A percentile compares a stretch with the other conserved stretches of the same genome.
These are phyloP conservation scores for Acacia pycnantha DNA, from an alignment of 331 rosid genomes.

Conservation along the genomic window DNA sequence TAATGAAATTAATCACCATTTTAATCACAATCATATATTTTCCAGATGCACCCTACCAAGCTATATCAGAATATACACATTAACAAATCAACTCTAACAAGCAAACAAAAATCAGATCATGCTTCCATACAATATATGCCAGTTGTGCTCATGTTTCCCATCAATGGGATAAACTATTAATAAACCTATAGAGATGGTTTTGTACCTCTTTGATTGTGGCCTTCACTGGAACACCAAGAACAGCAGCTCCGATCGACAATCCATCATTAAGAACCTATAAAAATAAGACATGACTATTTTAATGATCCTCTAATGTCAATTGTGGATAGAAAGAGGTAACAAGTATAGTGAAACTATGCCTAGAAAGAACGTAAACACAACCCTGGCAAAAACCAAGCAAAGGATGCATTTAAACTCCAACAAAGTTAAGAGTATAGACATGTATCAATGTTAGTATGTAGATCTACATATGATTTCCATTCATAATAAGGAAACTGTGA, in stretches of 20 bases:
- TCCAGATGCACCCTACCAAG: no score
- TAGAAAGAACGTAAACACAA: neutral
- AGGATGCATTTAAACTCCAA: neutral
- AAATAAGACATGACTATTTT: no score
- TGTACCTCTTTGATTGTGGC: slow-evolving; percentile 93
- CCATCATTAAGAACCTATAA: slow-evolving; percentile 87
- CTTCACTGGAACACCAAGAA: slow-evolving; percentile 92
- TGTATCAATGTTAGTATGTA: neutral
- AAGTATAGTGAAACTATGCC: neutral
- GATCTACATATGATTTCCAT: slow-evolving; percentile 19
- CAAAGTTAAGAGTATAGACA: neutral
- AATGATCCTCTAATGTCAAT: slow-evolving; percentile 15
- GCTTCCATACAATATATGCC: no score
- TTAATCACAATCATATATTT: no score
- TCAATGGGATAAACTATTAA: no score
- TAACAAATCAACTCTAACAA: no score
- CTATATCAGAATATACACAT: no score
- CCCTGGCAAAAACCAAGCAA: neutral
- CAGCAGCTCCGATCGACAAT: slow-evolving; percentile 80
- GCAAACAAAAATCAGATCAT: no score
- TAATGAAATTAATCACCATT: no score
- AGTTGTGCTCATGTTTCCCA: no score
- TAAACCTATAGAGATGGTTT: neutral
- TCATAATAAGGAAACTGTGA: neutral
- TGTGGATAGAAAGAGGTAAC: slow-evolving; percentile 5